Evolutionary conservation across 768 basidiomycete genomes (phyloP), one percentile per base, ranked within the genome.

Genomic region (Hydnomerulius pinastri): DNA sequence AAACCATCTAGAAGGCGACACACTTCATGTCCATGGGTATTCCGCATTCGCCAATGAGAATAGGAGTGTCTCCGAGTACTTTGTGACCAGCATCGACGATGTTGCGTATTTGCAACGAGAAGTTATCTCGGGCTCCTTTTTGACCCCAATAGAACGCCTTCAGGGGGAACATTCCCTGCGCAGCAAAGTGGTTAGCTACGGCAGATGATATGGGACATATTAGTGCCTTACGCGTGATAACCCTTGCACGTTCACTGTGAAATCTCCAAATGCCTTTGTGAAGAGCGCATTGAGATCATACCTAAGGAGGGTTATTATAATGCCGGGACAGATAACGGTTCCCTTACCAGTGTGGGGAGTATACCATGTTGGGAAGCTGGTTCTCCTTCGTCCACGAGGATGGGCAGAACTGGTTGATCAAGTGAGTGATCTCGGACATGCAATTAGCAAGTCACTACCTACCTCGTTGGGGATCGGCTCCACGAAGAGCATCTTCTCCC

Each of bases 21-120:
- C 60, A 94, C 93, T 99, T 98, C 79, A 97, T 83, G 60, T 99
- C 97, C 87, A 98, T 96, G 1, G 96, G 96, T 18, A 98, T 77
- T 25, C 96, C 96, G 55, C 88, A 91, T 68, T 99, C 96, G 17
- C 95, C 95, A 51, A 99, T 80, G 11, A 98, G 69, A 33, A 92
- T 81, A 10, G 96, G 96, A 15, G 70, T 79, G 60, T 94, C 90
- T 21, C 91, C 92, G 0, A 97, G 76, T 4, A 81, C 74, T 27
- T 77, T 67, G 58, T 90, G 83, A 0, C 80, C 86, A 17, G 79
- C 75, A 46, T 88, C 77, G 5, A 92, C 81, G 41, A 98, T 79
- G 53, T 86, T 95, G 7, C 76, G 73, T 28, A 98, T 85, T 59
- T 99, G 96, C 8, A 88, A 68, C 10, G 80, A 70, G 64, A 85